Evolutionary conservation across 129 eudicot species (phyloP), one percentile per base, ranked within the genome.

Genomic region (Saussurea involucrata): DNA sequence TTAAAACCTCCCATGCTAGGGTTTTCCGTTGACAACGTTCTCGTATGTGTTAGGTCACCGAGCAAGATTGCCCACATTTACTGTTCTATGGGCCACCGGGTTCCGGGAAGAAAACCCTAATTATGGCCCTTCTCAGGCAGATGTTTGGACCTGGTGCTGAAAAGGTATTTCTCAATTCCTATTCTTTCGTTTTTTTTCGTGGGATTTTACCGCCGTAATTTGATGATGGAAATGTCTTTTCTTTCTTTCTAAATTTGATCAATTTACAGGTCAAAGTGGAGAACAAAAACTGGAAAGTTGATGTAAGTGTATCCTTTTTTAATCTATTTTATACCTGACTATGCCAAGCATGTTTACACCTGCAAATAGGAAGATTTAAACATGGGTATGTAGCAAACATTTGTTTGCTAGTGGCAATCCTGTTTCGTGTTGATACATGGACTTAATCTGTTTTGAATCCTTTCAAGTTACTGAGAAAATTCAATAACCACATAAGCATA

Each of bases 81-180:
- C 84, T 95, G 63, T 91, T 95, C 85, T 91, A 94, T 58, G 97
- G 98, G 12, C 97, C 97, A 27, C 85, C 97, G 2, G 98, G 98
- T 40, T 86, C 98, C 34, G 98, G 98, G 46, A 94, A 94, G 90
- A 94, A 94, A 82, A 94, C 98, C 89, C 98, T 94, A 82, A 89
- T 94, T n/a, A 91, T 91, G 98, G 98, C 97, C 17, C 90, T 94
- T 78, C 92, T 91, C 66, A 83, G 98, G 68, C 96, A 94, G 86
- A 94, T 94, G 88, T 94, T 91, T 81, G 98, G 98, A 17, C 78
- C 98, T 72, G 79, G 98, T 66, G 96, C 92, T 4, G 98, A 94
- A 63, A 94, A 94, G 98, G 98, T 85, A 11, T 46, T 13, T 61
- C n/a, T 8, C 24, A 29, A 20, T n/a, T 79, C 2, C 0, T 7